Evolutionary conservation across 352 stramenopile species (phyloP), one percentile per base, ranked within the genome.

Genomic region (Pythium vanterpoolii): DNA sequence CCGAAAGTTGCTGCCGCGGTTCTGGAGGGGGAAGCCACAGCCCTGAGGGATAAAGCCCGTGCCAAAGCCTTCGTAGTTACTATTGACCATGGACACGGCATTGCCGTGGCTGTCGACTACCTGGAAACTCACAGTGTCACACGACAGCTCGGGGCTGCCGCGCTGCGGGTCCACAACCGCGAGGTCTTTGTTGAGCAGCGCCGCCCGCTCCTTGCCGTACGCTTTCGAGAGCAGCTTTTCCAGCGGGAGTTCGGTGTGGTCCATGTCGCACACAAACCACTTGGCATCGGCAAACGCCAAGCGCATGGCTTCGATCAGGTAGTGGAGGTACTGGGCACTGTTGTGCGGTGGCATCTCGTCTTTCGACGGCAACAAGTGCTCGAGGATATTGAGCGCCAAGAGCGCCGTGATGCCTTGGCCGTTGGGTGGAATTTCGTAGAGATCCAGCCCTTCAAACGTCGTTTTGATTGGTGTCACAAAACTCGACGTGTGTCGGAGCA

Each of bases 71-170:
- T 95, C 90, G 71, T 98, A 99, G 77, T 99, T 99, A 64, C 87
- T 98, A 76, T 99, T 98, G 19, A 99, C 96, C 82, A 99, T 98
- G 23, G 93, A 98, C 31, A 98, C 93, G 5, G 97, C 96, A 69
- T 99, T 99, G 23, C 96, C 97, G 6, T 79, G 62, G 8, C 71
- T 69, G 62, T 99, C 97, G 9, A 99, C 85, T n/a, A 98, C 95
- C 71, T 98, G 90, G 72, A 98, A 98, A 66, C 84, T 97, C 33
- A 98, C 93, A 0, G 95, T 99, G 65, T 97, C 93, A 57, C 84
- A 90, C 40, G 69, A 87, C 18, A 89, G 67, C 56, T 73, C 76
- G 0, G 82, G 82, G 16, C 71, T 87, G 23, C 84, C 84, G 33
- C 72, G 77, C 56, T 77, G 64, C 11, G 74, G 64, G 62, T 90